These are phyloP conservation scores for Cordyceps cateniannulata DNA, from an alignment of 2,329 filamentous ascomycete genomes.

Conservation along the genomic window DNA sequence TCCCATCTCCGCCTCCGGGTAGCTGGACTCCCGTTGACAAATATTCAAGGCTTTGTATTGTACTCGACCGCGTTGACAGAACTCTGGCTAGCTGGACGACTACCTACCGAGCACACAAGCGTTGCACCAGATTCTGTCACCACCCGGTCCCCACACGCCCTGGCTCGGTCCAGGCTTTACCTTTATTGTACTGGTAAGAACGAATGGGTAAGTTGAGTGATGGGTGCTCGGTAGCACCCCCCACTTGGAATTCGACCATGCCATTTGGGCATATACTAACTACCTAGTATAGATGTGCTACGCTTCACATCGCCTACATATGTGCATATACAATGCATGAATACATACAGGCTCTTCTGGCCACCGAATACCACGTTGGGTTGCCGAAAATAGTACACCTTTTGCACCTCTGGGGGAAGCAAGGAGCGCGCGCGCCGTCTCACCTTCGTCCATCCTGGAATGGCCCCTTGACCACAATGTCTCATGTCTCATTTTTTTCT, in stretches of 20 bases:
- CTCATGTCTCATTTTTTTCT: constrained; percentile 2
- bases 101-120: background rate
- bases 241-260: no score
- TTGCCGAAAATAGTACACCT: background rate
- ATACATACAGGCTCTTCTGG: background rate
- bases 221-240: background rate
- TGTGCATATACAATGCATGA: background rate
- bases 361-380: background rate
- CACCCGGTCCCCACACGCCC: background rate
- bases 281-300: background rate
- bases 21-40: background rate
- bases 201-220: background rate
- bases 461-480: constrained; percentile 1
- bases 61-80: background rate
- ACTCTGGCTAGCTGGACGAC: background rate
- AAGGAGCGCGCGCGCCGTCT: background rate
- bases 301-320: background rate
- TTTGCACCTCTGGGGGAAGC: background rate
- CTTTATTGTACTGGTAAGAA: no score
- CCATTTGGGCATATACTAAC: background rate
- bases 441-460: constrained; percentile 2
- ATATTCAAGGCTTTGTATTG: background rate
- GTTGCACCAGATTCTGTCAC: background rate
- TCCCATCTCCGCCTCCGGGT: background rate
- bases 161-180: background rate